These are phyloP conservation scores for Talaromyces atroroseus DNA, from an alignment of 2,329 filamentous ascomycete genomes.

Conservation along the genomic window DNA sequence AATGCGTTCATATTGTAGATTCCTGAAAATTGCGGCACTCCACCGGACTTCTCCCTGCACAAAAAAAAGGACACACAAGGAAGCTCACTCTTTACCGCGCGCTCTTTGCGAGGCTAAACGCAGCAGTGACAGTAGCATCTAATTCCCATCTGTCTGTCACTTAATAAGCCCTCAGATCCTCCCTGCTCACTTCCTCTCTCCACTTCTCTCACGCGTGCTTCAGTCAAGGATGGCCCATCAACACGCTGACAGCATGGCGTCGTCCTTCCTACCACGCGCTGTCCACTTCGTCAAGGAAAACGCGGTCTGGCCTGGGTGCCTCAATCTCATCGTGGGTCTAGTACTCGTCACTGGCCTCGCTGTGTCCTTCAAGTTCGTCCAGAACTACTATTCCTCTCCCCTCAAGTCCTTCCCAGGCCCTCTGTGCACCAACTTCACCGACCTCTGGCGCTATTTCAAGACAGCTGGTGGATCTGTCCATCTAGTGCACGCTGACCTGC, in stretches of 20 bases:
- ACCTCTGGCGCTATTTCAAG: slow-evolving; percentile 70
- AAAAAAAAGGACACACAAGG: not conserved
- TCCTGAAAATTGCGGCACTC: not conserved
- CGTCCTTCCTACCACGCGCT: not conserved
- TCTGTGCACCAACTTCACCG: slow-evolving; percentile 59
- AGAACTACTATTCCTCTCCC: slow-evolving; percentile 17
- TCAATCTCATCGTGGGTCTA: not conserved
- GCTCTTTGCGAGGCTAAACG: not conserved
- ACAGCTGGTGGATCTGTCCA: slow-evolving; percentile 61
- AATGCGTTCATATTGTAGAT: not conserved
- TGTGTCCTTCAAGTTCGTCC: slow-evolving; percentile 11
- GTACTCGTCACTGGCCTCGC: not conserved
- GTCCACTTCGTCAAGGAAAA: not conserved
- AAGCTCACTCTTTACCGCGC: not conserved
- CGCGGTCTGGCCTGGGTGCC: not conserved
- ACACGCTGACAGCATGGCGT: not conserved
- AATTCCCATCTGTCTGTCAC: not conserved
- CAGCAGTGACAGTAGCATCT: not conserved
- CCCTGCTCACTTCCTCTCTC: not conserved
- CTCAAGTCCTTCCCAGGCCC: slow-evolving; percentile 59
- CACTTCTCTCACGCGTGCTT: not conserved
- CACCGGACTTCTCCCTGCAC: not conserved
- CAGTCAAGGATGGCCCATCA: not conserved
- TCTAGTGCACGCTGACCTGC: slow-evolving; percentile 60
- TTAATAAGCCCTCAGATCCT: not conserved